Evolutionary conservation across 1,139 yeast species (phyloP), one percentile per base, ranked within the genome.

Genomic region (Suhomyces wounanorum): DNA sequence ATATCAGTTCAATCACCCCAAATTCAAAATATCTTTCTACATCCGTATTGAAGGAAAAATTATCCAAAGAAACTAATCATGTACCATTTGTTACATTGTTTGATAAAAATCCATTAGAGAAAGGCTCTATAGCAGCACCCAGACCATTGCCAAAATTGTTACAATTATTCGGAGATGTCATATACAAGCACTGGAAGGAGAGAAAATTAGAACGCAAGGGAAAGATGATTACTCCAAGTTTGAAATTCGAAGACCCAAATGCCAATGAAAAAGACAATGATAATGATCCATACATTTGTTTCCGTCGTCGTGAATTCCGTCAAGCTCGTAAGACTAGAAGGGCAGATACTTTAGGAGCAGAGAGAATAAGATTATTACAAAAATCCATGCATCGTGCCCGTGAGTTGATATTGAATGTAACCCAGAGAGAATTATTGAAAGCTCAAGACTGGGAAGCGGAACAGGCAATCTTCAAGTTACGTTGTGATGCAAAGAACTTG

Each of bases 251-350:
- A 69, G 95, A 89, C 60, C 90, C 89, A 17, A 75, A 70, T 59
- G 80, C 80, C 5, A 83, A 82, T 51, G 96, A 91, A 57, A 89
- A 89, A 61, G 97, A 92, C 62, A 82, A 82, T 59, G 99, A 94
- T 63, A 83, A 82, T 54, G 98, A 94, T 68, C 98, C 99, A 1
- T 94, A 95, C 68, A 87, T 91, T 43, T 90, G 97, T 72, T 94
- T 95, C 74, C 83, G 99, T 64, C 84, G 97, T 61, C 87, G 99
- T 68, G 99, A 92, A 64, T 87, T 91, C 59, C 84, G 99, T 57
- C 97, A 89, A 66, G 96, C 96, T 39, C 86, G 99, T 67, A 94
- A 94, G 67, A 95, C 99, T 0, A 83, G 99, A 67, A 82, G 98
- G 58, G 90, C 97, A 0, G 99, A 95, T 70, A 83, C 89, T 36